Base-by-base conservation (phyloP, 2,329 filamentous ascomycete genomes). In the Ophiognomonia clavigignenti-juglandacearum region DNA sequence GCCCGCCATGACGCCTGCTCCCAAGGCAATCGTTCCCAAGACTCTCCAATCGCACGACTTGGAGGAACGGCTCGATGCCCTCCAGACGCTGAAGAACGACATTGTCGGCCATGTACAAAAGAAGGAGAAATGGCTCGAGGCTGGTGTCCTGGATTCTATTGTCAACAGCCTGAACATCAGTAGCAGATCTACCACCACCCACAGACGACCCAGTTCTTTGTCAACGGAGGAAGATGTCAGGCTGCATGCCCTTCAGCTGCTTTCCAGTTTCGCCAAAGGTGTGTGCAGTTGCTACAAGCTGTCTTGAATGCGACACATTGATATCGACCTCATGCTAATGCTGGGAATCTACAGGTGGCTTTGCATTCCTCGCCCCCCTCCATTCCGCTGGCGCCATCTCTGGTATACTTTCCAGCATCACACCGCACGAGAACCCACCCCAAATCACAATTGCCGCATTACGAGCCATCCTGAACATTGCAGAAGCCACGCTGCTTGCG, bases 191-290 rank as follows among this genome's bases (percentile, higher is more conserved):
- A 54, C 62, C 8, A 69, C 64, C 43, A 53, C 56, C 35, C 67
- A 65, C 48, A 67, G 67, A 40, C n/a, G 72, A 72, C 66, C 65
- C 9, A 60, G 59, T 27, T 54, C 62, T 4, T 62, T 82, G 54
- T 74, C 73, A 3, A 78, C 83, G 10, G 81, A 87, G 50, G 84
- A 91, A 47, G 75, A 79, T 37, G 74, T 84, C 39, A 80, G 82
- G 55, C 71, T 93, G 47, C 88, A 95, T 63, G 85, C 86, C n/a
- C 78, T 91, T 32, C 82, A 95, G 54, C 77, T 96, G n/a, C 71
- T 95, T 29, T 84, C 85, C 39, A 93, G 88, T 64, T 80, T 97
- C 60, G 88, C 89, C 48, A 84, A 86, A 67, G 90, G 91, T 90
- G 74, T 59, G 74, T 57, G 19, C 10, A 20, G 4, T n/a, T n/a